Evolutionary conservation across 441 rosid species (phyloP).

Genomic region (Biscutella laevigata): DNA sequence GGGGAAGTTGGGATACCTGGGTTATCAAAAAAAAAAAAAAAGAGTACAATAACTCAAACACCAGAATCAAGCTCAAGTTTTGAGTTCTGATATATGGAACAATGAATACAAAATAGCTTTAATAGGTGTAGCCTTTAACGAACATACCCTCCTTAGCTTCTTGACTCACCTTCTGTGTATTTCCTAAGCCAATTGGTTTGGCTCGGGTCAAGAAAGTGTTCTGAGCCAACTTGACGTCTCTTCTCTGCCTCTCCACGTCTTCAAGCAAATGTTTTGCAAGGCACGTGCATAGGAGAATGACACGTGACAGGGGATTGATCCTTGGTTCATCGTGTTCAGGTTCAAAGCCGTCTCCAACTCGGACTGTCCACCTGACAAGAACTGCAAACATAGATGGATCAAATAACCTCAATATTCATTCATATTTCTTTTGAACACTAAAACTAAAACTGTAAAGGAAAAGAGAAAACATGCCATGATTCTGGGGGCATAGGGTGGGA

Average conservation of each 20-base stretch:
- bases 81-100: constrained; percentile 6
- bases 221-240: constrained; percentile 84
- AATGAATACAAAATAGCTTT: constrained; percentile 7
- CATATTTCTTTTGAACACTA: neutral
- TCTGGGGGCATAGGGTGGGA: constrained; percentile 80
- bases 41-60: constrained; percentile 10
- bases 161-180: constrained; percentile 86
- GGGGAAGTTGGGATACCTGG: too few species aligned
- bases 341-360: constrained; percentile 89
- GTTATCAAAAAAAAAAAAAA: too few species aligned
- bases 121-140: constrained; percentile 76
- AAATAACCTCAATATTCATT: too few species aligned
- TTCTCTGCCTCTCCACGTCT: constrained; percentile 82
- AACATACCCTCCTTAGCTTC: constrained; percentile 90
- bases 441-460: neutral
- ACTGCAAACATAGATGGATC: constrained; percentile 34
- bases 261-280: constrained; percentile 86
- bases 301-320: constrained; percentile 79
- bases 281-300: constrained; percentile 94
- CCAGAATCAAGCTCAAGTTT: constrained; percentile 18
- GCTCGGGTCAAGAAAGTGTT: constrained; percentile 59
- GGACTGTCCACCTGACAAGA: constrained; percentile 91
- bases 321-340: constrained; percentile 91
- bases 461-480: constrained; percentile 58
- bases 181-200: constrained; percentile 83